Percentiles rank a stretch among this genome's conserved stretches.
These are phyloP conservation scores for Halenospora varia DNA, from an alignment of 495 filamentous ascomycete genomes.

Conservation along the genomic window DNA sequence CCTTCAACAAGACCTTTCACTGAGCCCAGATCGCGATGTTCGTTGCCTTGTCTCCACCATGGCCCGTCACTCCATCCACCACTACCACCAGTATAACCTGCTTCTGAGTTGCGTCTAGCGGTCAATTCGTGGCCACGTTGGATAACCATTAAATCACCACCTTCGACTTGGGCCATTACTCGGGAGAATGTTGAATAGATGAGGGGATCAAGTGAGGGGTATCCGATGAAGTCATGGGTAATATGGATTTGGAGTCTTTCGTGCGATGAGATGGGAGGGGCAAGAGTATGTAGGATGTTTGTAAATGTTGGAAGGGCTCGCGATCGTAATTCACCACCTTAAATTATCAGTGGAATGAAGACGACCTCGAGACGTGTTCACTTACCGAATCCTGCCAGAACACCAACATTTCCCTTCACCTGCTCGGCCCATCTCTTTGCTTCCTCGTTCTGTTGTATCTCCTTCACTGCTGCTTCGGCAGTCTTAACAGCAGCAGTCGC, in stretches of 20 bases:
- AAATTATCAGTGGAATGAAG: conserved; percentile 8
- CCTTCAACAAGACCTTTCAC: conserved; percentile 80
- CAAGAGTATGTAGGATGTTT: conserved; percentile 87
- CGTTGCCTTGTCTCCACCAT: conserved; percentile 81
- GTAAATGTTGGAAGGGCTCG: conserved; percentile 93
- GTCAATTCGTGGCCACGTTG: conserved; percentile 77
- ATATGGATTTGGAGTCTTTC: conserved; percentile 98
- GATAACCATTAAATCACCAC: conserved; percentile 93
- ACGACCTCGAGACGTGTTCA: conserved; percentile 3
- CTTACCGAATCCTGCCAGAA: conserved; percentile 74
- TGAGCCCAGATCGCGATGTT: conserved; percentile 70
- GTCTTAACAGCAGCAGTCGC: conserved; percentile 85
- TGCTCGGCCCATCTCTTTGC: conserved; percentile 94
- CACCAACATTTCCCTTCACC: conserved; percentile 86
- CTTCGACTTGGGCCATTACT: conserved; percentile 98
- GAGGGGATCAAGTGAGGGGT: conserved; percentile 90
- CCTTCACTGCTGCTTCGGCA: conserved; percentile 88
- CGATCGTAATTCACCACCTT: conserved; percentile 85
- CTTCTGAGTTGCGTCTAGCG: conserved; percentile 57
- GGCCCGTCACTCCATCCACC: conserved; percentile 86
- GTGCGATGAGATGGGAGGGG: conserved; percentile 94
- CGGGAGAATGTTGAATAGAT: conserved; percentile 91
- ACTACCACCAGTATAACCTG: conserved; percentile 51
- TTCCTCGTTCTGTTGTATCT: conserved; percentile 94
- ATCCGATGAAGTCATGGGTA: conserved; percentile 90